phyloP scores from a whole-genome alignment of 495 filamentous ascomycete species.

The Recurvomyces mirabilis region DNA sequence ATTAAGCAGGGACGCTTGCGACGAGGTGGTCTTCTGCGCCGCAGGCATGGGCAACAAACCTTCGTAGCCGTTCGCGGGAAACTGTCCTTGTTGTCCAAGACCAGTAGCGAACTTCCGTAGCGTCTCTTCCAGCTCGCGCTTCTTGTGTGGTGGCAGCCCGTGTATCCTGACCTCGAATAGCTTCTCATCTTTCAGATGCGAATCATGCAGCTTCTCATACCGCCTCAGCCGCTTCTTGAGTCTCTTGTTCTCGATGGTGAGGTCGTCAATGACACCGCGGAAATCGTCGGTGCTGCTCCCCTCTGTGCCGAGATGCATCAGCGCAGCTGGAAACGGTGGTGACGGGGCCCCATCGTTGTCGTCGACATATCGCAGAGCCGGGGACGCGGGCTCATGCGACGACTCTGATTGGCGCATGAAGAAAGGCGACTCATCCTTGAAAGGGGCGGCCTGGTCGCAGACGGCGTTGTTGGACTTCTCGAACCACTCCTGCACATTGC shows the following conservation, averaged over 20 bases:
- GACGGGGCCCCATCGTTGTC: background rate
- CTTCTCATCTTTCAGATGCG: slow-evolving; percentile 51
- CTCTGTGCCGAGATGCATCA: slow-evolving; percentile 11
- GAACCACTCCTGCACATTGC: slow-evolving; percentile 34
- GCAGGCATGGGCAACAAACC: slow-evolving; percentile 2
- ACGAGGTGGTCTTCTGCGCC: slow-evolving; percentile 24
- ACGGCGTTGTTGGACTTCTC: slow-evolving; percentile 33
- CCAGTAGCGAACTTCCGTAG: slow-evolving; percentile 53
- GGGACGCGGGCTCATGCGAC: slow-evolving; percentile 26
- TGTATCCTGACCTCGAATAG: slow-evolving; percentile 69
- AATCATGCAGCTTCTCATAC: slow-evolving; percentile 51
- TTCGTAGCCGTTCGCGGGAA: slow-evolving; percentile 13
- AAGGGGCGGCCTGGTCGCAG: slow-evolving; percentile 14
- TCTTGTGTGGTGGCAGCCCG: slow-evolving; percentile 52
- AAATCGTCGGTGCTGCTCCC: slow-evolving; percentile 30
- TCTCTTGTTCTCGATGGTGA: slow-evolving; percentile 41
- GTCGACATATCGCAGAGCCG: slow-evolving; percentile 5
- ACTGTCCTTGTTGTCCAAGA: slow-evolving; percentile 31
- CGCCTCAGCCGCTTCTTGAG: slow-evolving; percentile 57
- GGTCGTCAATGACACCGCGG: slow-evolving; percentile 33
- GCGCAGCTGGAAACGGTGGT: slow-evolving; percentile 12
- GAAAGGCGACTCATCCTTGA: slow-evolving; percentile 31
- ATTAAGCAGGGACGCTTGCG: slow-evolving; percentile 36
- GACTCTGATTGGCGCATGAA: slow-evolving; percentile 31
- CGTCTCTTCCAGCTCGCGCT: slow-evolving; percentile 60